Evolutionary conservation across 2,329 filamentous ascomycete species (phyloP).

Genomic region (Ophiosphaerella korrae): DNA sequence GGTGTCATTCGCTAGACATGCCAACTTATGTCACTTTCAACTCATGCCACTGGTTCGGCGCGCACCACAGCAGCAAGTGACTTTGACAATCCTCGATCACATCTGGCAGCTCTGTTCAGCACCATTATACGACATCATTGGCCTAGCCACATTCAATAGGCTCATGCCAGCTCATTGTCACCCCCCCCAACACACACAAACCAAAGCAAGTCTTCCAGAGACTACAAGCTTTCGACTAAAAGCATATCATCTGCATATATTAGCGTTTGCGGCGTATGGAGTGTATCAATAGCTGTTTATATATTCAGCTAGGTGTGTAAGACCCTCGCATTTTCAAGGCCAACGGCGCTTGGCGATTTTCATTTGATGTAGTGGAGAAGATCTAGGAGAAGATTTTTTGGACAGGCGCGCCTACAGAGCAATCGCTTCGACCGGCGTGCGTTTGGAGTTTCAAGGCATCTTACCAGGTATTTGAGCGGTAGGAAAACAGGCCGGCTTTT

Average conservation of each 20-base stretch:
- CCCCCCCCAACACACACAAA: too few species aligned
- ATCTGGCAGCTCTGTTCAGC: not conserved
- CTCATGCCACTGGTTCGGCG: conserved; percentile 1
- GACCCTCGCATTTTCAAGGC: not conserved
- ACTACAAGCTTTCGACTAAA: not conserved
- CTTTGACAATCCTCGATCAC: not conserved
- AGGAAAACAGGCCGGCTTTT: not conserved
- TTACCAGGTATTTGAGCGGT: not conserved
- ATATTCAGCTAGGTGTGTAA: not conserved
- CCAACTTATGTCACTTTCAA: not conserved
- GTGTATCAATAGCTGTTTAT: not conserved
- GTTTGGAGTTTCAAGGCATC: not conserved
- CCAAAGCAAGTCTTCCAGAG: too few species aligned
- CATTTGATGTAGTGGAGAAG: too few species aligned
- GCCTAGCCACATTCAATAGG: too few species aligned
- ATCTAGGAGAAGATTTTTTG: too few species aligned
- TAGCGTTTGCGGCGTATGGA: not conserved
- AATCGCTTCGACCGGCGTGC: too few species aligned
- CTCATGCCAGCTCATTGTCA: too few species aligned
- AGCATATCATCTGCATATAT: not conserved
- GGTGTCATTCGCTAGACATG: conserved; percentile 70
- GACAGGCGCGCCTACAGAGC: too few species aligned
- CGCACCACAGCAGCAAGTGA: too few species aligned
- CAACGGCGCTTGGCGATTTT: not conserved
- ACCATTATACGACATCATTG: too few species aligned